Base-by-base conservation (phyloP, 352 stramenopile species). In the Pythium rhizo-oryzae region DNA sequence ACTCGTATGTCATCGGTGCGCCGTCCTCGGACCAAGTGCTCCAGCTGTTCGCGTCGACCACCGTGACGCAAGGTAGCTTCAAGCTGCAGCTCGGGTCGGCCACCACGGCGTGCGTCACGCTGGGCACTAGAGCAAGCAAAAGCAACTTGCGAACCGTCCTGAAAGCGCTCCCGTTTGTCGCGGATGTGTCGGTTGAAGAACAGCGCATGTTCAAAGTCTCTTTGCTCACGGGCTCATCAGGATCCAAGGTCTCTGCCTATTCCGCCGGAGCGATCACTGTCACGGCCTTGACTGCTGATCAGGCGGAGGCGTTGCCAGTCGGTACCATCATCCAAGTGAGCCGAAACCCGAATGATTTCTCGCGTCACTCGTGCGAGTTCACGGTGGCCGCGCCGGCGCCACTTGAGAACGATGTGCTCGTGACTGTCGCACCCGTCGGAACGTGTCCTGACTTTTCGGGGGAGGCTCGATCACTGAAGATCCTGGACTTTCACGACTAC, bases 401-500 rank as follows among this genome's bases (percentile, higher is more conserved):
- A 16, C 41, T 53, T 0, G 28, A 62, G 19, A 56, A 61, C 16
- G 72, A 35, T 19, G 78, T 65, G 5, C 59, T 56, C 0, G 61
- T 93, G 28, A 49, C 52, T n/a, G 85, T 91, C 12, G 68, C 63
- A 24, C 47, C 50, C 2, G 44, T 74, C 8, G 66, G 46, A 13
- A 61, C 60, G 0, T 94, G 84, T 52, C 47, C 62, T 25, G 67
- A 62, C 12, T 94, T 94, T 39, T 67, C 65, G 4, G 70, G 49
- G 0, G 82, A 92, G 46, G 47, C 74, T 37, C 72, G 85, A 13
- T 67, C 74, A 0, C 64, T 94, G 35, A 83, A 85, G 54, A 61
- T 93, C 15, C 67, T 93, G 12, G 84, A 94, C 47, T 80, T 92
- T 47, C 71, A 85, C 30, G 82, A 90, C 63, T 93, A 88, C 52